phyloP scores from a whole-genome alignment of 1,284 basidiomycete species.

The Ustilago shanxiensis region DNA sequence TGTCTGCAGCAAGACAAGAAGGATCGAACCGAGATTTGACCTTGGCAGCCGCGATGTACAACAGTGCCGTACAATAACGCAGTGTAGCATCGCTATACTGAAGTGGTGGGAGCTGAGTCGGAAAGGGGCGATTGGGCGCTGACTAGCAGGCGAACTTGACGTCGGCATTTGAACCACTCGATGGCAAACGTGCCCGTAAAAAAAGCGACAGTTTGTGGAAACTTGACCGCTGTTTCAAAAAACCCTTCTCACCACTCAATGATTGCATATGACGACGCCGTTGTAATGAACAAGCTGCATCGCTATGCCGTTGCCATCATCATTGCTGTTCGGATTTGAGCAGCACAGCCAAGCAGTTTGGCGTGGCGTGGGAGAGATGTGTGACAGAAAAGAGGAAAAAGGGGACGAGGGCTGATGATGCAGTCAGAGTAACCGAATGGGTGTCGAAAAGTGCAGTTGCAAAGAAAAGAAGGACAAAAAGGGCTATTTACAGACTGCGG shows the following conservation, averaged over 20 bases:
- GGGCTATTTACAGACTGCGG: background rate
- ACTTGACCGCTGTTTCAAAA: no score
- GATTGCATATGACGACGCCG: background rate
- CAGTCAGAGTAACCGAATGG: conserved; percentile 2
- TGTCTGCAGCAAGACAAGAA: no score
- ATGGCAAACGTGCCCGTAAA: conserved; percentile 1
- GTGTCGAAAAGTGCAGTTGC: conserved; percentile 3
- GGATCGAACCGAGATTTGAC: background rate
- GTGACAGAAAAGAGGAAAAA: background rate
- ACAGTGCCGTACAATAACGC: no score
- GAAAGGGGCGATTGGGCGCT: background rate
- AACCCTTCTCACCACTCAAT: no score
- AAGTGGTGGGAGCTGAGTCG: background rate
- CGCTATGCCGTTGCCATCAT: background rate
- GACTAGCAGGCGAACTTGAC: conserved; percentile 7
- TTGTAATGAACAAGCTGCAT: background rate
- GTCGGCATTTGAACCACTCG: conserved; percentile 5
- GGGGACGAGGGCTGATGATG: background rate
- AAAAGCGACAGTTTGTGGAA: background rate
- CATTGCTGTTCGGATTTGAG: background rate
- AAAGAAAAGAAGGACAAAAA: background rate
- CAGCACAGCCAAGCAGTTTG: background rate
- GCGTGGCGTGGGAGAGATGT: background rate
- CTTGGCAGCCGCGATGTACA: no score
- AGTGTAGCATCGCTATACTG: no score